Evolutionary conservation across 2,329 filamentous ascomycete genomes (phyloP), one percentile per base, ranked within the genome.

Genomic region (Xylariaceae sp.): DNA sequence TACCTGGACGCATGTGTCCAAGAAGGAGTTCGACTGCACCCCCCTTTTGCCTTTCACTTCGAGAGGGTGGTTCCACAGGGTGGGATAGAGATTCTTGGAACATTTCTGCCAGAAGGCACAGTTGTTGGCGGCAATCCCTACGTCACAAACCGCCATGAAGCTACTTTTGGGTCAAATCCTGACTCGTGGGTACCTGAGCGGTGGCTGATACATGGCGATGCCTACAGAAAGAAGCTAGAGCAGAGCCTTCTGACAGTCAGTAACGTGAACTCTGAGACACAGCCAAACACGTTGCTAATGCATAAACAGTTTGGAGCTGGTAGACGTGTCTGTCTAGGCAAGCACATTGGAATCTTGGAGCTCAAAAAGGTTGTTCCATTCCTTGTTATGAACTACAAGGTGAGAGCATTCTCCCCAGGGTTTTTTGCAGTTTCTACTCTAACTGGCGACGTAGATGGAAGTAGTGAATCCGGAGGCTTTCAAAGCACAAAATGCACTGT

Each of bases 1-100:
- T 67, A 66, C 31, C 53, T 69, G 2, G 61, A 68, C 48, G 65
- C 64, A 5, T 60, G 61, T 34, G 47, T 67, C 5, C 55, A 64
- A 16, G 66, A 69, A 42, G 63, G 51, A 4, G 36, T 61, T 2
- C 62, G 66, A 5, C 44, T 67, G 38, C 61, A 66, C 42, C 66
- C 66, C 5, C 61, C 66, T 2, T 59, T 63, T 12, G 50, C 51
- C 1, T 52, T 67, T 7, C 60, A 56, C 1, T 60, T 65, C 16
- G 66, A 66, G 50, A 57, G 65, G 6, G 56, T 63, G 12, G 63
- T 65, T 1, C 65, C 65, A 1, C 34, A 50, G 11, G 62, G 48
- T 1, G 66, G 66, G 14, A 48, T 64, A 19, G 45, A 39, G 1
- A 44, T 65, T 17, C 48, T 44, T 10, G 59, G 54, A 7, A 42